Percentiles rank a stretch among this genome's conserved stretches.
phyloP scores from a whole-genome alignment of 805 yeast genomes.

The Ogataea allantospora region DNA sequence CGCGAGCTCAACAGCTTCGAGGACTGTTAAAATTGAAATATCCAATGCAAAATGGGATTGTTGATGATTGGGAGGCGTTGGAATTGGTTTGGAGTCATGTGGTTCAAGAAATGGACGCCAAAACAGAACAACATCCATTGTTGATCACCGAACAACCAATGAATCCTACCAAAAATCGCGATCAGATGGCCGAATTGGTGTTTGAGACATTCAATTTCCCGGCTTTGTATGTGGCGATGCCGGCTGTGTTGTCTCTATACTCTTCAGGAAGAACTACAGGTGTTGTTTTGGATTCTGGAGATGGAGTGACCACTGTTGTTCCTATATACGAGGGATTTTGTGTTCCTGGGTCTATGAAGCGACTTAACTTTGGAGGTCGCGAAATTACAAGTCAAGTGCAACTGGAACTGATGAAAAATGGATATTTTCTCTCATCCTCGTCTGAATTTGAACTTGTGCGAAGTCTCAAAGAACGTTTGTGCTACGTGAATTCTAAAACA shows the following conservation, averaged over 20 bases:
- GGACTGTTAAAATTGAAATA: conserved; percentile 71
- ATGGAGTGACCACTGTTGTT: conserved; percentile 93
- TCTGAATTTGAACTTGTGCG: conserved; percentile 83
- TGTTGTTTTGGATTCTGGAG: conserved; percentile 99
- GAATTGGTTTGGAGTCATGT: conserved; percentile 76
- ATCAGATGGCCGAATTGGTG: conserved; percentile 57
- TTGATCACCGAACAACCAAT: conserved; percentile 87
- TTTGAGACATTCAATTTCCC: conserved; percentile 93
- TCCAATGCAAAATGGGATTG: conserved; percentile 79
- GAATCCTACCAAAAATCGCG: conserved; percentile 64
- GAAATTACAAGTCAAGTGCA: conserved; percentile 79
- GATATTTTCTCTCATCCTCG: conserved; percentile 62
- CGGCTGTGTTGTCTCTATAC: conserved; percentile 96
- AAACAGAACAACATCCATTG: conserved; percentile 77
- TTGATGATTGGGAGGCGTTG: conserved; percentile 83
- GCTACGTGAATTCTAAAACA: conserved; percentile 49
- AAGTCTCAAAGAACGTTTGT: conserved; percentile 69
- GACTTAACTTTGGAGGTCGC: conserved; percentile 83
- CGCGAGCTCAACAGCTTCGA: conserved; percentile 67
- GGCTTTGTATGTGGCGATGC: conserved; percentile 98
- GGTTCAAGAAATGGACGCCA: conserved; percentile 48
- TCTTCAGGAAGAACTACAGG: conserved; percentile 99
- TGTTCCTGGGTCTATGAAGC: conserved; percentile 63
- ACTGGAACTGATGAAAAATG: conserved; percentile 61
- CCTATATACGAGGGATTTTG: conserved; percentile 91